Base-by-base conservation (phyloP, 495 filamentous ascomycete genomes). In the Tuber umbilicatum region DNA sequence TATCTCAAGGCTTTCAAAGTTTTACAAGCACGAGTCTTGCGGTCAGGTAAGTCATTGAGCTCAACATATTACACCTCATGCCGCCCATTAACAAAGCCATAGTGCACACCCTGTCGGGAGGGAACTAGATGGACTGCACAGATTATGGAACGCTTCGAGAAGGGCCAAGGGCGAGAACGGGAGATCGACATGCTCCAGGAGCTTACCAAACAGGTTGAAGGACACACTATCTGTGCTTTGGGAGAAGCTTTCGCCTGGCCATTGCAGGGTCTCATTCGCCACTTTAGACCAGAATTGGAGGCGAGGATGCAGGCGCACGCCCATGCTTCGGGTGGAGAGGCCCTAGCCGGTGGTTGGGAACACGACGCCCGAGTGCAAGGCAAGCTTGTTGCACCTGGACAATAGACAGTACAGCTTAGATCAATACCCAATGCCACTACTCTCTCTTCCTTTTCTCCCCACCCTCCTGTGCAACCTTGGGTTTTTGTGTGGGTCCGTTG, bases 101-200 rank as follows among this genome's bases (percentile, higher is more conserved):
- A 78, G 75, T 99, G 95, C 88, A 99, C 95, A 31, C 95, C 95
- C 40, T 99, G 95, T 87, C 90, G 95, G 83, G 95, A 99, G 85
- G 95, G 95, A 78, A 93, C 89, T 86, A 97, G 94, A 86, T 98
- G 95, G 95, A 97, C 94, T 38, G 91, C 96, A 85, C 93, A 98
- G 86, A 97, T 99, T 84, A 99, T 99, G 95, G 86, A 91, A 84
- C 90, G 95, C 71, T 94, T 99, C 80, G 92, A 97, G 87, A 91
- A 90, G 84, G 95, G 95, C 73, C 88, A 92, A 82, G 95, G 91
- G 71, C 89, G 93, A 70, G 90, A 90, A 83, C 86, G 95, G 60
- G 95, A 99, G 85, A 99, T 99, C 83, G 95, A 99, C 84, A 99
- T 99, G 95, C 88, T 99, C 75, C 95, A 98, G 86, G 95, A 99